phyloP scores from a whole-genome alignment of 305 asterid species.

The Fraxinus sp. region DNA sequence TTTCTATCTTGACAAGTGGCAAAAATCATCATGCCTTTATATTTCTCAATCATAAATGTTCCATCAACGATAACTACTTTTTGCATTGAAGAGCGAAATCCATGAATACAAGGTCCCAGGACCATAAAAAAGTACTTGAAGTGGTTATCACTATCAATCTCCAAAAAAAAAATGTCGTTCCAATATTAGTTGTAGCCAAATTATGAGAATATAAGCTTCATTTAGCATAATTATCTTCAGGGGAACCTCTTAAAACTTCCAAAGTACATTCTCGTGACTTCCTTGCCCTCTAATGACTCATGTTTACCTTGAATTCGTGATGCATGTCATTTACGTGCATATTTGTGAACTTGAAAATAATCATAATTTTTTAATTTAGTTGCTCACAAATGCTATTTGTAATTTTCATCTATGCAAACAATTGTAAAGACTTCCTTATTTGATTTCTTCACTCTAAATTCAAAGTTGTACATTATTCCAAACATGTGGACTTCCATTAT shows the following conservation, averaged over 20 bases:
- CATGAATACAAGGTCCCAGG: neutral
- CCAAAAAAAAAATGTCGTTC: neutral
- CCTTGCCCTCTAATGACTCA: neutral
- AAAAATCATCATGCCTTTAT: neutral
- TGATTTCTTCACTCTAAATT: neutral
- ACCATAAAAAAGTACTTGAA: neutral
- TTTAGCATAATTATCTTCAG: neutral
- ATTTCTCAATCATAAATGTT: neutral
- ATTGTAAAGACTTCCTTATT: neutral
- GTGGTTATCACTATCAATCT: neutral
- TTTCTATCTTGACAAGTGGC: neutral
- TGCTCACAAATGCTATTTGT: too few species aligned
- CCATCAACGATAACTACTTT: neutral
- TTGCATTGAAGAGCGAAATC: too few species aligned
- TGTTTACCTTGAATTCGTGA: neutral
- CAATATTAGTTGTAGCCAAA: neutral
- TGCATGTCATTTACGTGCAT: neutral
- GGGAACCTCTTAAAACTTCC: neutral
- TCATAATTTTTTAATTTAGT: neutral
- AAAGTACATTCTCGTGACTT: neutral
- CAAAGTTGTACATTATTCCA: neutral
- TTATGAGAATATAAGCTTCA: neutral
- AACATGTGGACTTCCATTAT: neutral
- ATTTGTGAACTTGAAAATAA: neutral
- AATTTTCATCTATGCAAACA: neutral